Conservation (phyloP, 331 rosid genomes). For the Telfairia occidentalis region DNA sequence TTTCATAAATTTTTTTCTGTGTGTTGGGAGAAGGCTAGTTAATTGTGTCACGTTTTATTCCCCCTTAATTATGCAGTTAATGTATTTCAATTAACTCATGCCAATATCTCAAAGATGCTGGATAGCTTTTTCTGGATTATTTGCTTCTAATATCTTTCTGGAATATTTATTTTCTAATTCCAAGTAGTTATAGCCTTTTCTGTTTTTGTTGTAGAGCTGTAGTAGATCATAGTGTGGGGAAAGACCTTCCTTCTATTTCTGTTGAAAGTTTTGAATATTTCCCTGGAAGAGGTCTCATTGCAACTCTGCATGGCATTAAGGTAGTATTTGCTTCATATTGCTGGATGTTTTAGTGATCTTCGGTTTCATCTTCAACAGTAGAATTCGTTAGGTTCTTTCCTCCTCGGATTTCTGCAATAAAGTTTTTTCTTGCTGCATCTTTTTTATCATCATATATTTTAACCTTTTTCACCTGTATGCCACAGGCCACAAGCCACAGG, state of each 20-base stretch:
- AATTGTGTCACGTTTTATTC: not conserved
- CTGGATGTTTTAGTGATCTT: not conserved
- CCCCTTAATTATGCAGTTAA: not conserved
- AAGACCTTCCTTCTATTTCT: constrained; percentile 85
- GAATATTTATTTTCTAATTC: not conserved
- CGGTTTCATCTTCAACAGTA: not conserved
- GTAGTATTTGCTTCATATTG: constrained; percentile 21
- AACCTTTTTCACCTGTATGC: not conserved
- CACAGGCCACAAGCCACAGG: not conserved
- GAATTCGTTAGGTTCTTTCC: not conserved
- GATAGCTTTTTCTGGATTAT: not conserved
- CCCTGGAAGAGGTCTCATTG: constrained; percentile 88
- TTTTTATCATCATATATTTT: not conserved
- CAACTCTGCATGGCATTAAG: constrained; percentile 69
- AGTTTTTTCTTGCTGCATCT: not conserved
- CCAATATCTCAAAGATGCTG: not conserved
- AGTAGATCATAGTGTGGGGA: constrained; percentile 86
- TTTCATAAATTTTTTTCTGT: not conserved
- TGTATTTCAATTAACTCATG: not conserved
- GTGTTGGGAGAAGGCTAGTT: not conserved
- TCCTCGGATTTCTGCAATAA: not conserved
- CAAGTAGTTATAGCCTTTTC: not conserved
- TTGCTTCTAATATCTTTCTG: not conserved
- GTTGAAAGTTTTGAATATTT: constrained; percentile 90
- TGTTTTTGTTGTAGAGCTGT: constrained; percentile 67